A percentile compares a stretch with the other conserved stretches of the same genome.
phyloP scores from a whole-genome alignment of 441 rosid species.

The Eutrema salsugineum region DNA sequence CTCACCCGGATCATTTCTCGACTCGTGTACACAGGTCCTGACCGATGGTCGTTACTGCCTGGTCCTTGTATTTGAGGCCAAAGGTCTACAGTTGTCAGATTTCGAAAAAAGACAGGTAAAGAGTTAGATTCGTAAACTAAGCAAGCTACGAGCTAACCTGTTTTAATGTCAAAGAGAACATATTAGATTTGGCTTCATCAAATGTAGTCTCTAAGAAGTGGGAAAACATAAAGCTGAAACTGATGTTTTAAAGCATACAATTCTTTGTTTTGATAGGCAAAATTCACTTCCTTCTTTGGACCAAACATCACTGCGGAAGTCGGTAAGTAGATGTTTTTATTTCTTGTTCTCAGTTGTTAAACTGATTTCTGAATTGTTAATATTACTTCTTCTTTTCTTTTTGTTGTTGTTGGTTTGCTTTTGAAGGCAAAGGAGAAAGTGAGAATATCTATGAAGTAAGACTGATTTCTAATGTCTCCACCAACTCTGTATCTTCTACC shows the following conservation, averaged over 20 bases:
- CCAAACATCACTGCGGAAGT: slow-evolving; percentile 82
- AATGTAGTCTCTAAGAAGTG: neutral
- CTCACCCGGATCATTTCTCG: neutral
- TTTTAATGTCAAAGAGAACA: neutral
- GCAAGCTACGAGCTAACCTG: neutral
- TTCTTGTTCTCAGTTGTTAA: neutral
- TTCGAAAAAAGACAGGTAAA: slow-evolving; percentile 85
- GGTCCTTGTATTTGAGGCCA: slow-evolving; percentile 77
- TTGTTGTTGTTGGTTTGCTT: neutral
- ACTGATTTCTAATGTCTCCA: slow-evolving; percentile 56
- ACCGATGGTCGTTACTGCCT: slow-evolving; percentile 82
- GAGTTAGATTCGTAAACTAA: neutral
- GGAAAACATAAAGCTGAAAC: neutral
- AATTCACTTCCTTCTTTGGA: slow-evolving; percentile 92
- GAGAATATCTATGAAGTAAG: slow-evolving; percentile 67
- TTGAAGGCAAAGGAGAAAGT: slow-evolving; percentile 62
- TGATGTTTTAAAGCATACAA: neutral
- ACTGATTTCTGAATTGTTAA: neutral
- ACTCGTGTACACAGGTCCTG: slow-evolving; percentile 48
- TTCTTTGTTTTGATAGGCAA: slow-evolving; percentile 48
- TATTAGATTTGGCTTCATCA: neutral
- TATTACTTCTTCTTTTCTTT: neutral
- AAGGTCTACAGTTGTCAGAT: slow-evolving; percentile 69
- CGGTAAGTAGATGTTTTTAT: slow-evolving; percentile 41
- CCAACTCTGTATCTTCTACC: slow-evolving; percentile 37